Conservation (phyloP, 176 grass and related monocot species). For the Oryza meridionalis region DNA sequence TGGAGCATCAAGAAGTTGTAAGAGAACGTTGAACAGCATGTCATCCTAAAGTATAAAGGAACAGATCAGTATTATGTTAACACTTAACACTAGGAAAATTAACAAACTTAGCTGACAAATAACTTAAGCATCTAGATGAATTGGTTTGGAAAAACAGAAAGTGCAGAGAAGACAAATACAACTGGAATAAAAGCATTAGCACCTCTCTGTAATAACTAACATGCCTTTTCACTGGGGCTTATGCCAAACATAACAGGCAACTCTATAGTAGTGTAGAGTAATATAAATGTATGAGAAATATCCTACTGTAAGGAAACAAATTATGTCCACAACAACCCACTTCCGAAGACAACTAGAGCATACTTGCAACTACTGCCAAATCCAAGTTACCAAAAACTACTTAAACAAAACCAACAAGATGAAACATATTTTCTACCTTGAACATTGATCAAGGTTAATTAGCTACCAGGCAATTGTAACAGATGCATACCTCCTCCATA, state of each 20-base stretch:
- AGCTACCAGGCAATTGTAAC: conserved; percentile 18
- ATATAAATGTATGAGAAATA: conserved; percentile 15
- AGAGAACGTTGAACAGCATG: conserved; percentile 76
- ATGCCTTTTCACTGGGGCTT: conserved; percentile 16
- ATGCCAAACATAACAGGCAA: neutral
- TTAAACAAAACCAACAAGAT: conserved; percentile 17
- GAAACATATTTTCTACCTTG: neutral
- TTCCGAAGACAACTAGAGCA: conserved; percentile 18
- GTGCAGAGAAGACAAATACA: neutral
- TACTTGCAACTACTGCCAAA: conserved; percentile 1
- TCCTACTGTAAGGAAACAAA: conserved; percentile 9
- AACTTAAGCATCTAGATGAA: conserved; percentile 4
- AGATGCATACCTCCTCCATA: conserved; percentile 81
- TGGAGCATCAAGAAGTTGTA: conserved; percentile 77
- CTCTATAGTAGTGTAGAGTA: conserved; percentile 14
- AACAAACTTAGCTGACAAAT: conserved; percentile 26
- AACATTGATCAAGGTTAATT: conserved; percentile 2
- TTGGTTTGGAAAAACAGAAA: conserved; percentile 12
- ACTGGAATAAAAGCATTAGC: conserved; percentile 11
- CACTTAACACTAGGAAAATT: neutral
- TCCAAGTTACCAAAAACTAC: neutral
- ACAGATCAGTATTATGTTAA: conserved; percentile 13
- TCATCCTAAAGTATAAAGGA: conserved; percentile 70
- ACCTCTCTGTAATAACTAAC: neutral
- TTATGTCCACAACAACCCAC: conserved; percentile 5